These are phyloP conservation scores for Sporothrix sp. DNA, from an alignment of 2,329 filamentous ascomycete genomes.

Conservation along the genomic window DNA sequence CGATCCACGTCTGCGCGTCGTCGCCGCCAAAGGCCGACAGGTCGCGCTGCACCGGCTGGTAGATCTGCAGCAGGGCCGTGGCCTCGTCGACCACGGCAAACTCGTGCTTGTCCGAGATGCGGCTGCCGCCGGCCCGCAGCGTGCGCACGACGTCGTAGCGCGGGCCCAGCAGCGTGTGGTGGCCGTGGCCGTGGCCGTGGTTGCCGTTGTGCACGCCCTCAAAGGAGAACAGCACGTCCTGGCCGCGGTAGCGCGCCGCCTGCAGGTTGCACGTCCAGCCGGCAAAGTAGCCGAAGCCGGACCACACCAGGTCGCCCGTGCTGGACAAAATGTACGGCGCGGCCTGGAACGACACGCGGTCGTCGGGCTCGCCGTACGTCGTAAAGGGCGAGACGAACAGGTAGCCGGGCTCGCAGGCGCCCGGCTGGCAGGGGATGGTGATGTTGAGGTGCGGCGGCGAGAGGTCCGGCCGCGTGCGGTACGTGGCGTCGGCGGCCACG, in stretches of 20 bases:
- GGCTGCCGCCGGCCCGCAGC: constrained; percentile 41
- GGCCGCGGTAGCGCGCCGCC: constrained; percentile 37
- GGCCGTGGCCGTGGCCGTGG: constrained; percentile 45
- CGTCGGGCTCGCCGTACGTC: constrained; percentile 18
- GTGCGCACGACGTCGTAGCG: constrained; percentile 45
- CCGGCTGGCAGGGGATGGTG: constrained; percentile 26
- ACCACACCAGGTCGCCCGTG: constrained; percentile 47
- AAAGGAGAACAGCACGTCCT: constrained; percentile 44
- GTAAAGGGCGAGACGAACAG: constrained; percentile 21
- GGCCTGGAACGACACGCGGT: constrained; percentile 32
- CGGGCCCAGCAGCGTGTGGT: constrained; percentile 42
- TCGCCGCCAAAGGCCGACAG: constrained; percentile 36
- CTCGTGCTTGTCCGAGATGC: constrained; percentile 44
- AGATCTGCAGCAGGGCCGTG: constrained; percentile 44
- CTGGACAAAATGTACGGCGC: constrained; percentile 47
- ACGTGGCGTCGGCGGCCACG: constrained; percentile 1
- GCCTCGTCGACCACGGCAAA: constrained; percentile 44
- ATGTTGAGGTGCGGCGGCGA: constrained; percentile 27
- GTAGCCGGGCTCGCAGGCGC: constrained; percentile 29
- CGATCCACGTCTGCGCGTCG: constrained; percentile 44
- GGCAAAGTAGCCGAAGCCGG: constrained; percentile 42
- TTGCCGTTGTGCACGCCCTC: constrained; percentile 42
- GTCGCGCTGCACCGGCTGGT: constrained; percentile 39
- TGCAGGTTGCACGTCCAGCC: constrained; percentile 47
- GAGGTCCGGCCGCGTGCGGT: constrained; percentile 22